Evolutionary conservation across 2,329 filamentous ascomycete genomes (phyloP).

Genomic region (Cytospora piceae): DNA sequence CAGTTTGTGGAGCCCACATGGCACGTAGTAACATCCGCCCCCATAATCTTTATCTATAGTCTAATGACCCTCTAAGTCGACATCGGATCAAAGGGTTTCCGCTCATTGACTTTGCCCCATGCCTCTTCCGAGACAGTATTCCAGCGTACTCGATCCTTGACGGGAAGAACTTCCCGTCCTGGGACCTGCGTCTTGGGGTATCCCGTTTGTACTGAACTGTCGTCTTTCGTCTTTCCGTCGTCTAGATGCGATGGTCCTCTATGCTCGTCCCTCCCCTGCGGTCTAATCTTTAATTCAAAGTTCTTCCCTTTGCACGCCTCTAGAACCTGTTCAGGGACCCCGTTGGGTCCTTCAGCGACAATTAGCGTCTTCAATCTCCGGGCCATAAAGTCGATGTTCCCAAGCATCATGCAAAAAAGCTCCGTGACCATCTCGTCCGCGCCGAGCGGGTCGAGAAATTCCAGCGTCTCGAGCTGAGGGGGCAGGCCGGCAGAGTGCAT

Average conservation of each 20-base stretch:
- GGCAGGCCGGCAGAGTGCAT: slow-evolving; percentile 52
- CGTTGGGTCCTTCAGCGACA: slow-evolving; percentile 39
- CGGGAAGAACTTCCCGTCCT: background rate
- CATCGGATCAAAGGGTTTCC: slow-evolving; percentile 18
- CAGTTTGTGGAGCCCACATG: background rate
- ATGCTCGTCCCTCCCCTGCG: slow-evolving; percentile 6
- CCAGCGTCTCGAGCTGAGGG: slow-evolving; percentile 49
- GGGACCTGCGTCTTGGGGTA: slow-evolving; percentile 5
- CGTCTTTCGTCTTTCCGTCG: background rate
- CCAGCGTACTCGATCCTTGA: slow-evolving; percentile 17
- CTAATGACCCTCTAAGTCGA: slow-evolving; percentile 11
- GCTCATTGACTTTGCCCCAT: slow-evolving; percentile 14
- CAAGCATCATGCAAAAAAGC: slow-evolving; percentile 46
- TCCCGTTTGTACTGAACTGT: background rate
- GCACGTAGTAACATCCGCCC: background rate
- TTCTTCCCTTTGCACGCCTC: slow-evolving; percentile 42
- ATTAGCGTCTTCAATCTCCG: slow-evolving; percentile 44
- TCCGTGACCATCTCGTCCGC: slow-evolving; percentile 53
- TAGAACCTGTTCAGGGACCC: slow-evolving; percentile 41
- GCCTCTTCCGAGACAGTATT: slow-evolving; percentile 19
- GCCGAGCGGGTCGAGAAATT: slow-evolving; percentile 51
- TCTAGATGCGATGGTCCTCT: slow-evolving; percentile 5
- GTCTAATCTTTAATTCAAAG: slow-evolving; percentile 40
- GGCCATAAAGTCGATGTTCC: slow-evolving; percentile 44
- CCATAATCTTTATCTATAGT: slow-evolving; percentile 5